These are phyloP conservation scores for Forsythia viridissima DNA, from an alignment of 257 asterid species.

Conservation along the genomic window DNA sequence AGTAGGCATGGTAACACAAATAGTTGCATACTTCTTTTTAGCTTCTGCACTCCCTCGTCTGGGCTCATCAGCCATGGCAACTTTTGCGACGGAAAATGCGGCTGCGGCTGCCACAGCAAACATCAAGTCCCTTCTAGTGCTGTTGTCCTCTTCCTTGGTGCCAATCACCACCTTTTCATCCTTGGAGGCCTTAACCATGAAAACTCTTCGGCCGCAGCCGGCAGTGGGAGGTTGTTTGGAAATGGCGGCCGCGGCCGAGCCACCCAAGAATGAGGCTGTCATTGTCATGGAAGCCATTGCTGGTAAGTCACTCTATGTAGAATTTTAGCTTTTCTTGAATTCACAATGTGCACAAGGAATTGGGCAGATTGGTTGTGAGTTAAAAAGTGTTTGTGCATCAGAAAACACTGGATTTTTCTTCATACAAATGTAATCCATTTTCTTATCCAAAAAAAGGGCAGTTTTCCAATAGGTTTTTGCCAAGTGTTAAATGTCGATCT, in stretches of 20 bases:
- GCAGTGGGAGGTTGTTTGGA: conserved; percentile 41
- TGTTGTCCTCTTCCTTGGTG: conserved; percentile 36
- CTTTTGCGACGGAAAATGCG: conserved; percentile 44
- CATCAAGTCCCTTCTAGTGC: conserved; percentile 64
- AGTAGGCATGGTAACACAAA: conserved; percentile 77
- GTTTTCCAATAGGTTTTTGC: conserved; percentile 28
- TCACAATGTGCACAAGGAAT: background rate
- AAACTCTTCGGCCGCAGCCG: conserved; percentile 33
- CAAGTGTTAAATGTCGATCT: conserved; percentile 26
- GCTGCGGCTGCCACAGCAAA: conserved; percentile 52
- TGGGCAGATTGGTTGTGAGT: background rate
- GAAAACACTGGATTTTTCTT: background rate
- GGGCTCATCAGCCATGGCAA: conserved; percentile 61
- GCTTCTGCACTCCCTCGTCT: conserved; percentile 55
- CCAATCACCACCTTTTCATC: conserved; percentile 33
- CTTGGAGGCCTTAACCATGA: conserved; percentile 49
- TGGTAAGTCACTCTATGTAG: background rate
- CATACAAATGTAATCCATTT: conserved; percentile 26
- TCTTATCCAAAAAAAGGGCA: conserved; percentile 23
- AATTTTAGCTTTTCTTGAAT: background rate
- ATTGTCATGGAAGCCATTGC: conserved; percentile 62
- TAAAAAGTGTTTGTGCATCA: conserved; percentile 1
- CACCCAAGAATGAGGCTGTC: conserved; percentile 57
- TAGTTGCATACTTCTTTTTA: conserved; percentile 66
- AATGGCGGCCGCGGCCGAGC: conserved; percentile 31